Base-by-base conservation (phyloP, 1,139 yeast species). In the Yamadazyma atmosphaerica region DNA sequence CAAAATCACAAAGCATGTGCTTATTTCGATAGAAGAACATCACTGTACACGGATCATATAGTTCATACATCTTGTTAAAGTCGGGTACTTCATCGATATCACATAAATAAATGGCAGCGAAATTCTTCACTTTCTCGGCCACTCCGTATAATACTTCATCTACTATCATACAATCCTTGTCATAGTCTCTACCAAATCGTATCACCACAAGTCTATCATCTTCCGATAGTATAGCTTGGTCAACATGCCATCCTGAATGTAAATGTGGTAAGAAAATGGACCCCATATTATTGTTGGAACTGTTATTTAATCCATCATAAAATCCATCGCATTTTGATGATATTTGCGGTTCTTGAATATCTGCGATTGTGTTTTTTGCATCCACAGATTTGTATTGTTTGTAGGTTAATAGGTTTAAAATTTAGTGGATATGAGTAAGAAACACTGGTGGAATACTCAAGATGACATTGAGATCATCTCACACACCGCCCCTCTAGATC, bases 1-100 rank as follows among this genome's bases (percentile, higher is more conserved):
- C 98, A 61, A 89, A 89, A 67, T 92, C 98, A 63, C 96, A 87
- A 88, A 90, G 81, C 95, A 94, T 90, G 60, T 92, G 98, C 59
- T 89, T 90, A 64, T 92, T 92, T 39, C 95, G 70, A 63, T 78
- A 88, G 60, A 92, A 92, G 57, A 92, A 90, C 98, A 92, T 92
- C 39, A 92, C 72, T 35, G 95, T 83, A 73, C 86, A 81, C 22
- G 96, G 95, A 49, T 88, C 97, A 55, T 84, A 87, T 41, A 92
- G 65, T 60, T 92, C 98, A 60, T 92, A 92, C 94, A 92, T 89
- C 53, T 68, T 75, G 60, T 89, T 90, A 63, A 92, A 92, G 52
- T 90, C 98, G 0, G 92, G 86, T 1, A 94, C 98, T 50, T 83
- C 81, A 45, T 83, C 88, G 10, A 84, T 87, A 60, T 92, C 96